Conservation (phyloP, 345 rosid species). For the Eucalyptus cloeziana region DNA sequence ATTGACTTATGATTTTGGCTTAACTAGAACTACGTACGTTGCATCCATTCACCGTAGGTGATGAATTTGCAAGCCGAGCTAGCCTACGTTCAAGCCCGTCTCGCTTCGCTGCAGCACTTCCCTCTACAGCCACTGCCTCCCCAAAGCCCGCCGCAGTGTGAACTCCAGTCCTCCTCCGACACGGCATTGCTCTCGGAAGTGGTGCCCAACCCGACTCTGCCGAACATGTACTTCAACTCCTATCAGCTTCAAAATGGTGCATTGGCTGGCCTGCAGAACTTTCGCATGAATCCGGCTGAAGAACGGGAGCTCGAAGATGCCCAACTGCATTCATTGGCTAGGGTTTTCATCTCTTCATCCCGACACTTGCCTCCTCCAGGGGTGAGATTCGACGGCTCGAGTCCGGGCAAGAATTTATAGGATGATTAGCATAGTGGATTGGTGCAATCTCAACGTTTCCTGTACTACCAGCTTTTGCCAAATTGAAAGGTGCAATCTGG, state of each 20-base stretch:
- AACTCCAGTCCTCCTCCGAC: background rate
- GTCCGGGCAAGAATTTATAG: background rate
- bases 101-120: slow-evolving; percentile 34
- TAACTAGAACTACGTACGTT: background rate
- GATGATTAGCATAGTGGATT: background rate
- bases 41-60: slow-evolving; percentile 18
- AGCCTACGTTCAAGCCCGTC: slow-evolving; percentile 51
- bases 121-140: slow-evolving; percentile 6
- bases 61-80: slow-evolving; percentile 75
- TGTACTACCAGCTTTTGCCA: background rate
- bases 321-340: slow-evolving; percentile 31
- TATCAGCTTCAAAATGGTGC: slow-evolving; percentile 5
- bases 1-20: background rate
- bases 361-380: slow-evolving; percentile 19
- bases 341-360: slow-evolving; percentile 24
- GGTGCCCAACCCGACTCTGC: slow-evolving; percentile 4
- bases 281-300: background rate
- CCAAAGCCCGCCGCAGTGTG: background rate
- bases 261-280: background rate
- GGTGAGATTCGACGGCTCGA: slow-evolving; percentile 14
- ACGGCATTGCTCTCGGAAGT: slow-evolving; percentile 2
- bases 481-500: background rate
- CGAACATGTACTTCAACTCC: background rate
- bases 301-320: slow-evolving; percentile 9
- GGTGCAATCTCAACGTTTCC: background rate